Evolutionary conservation across 371 early-diverging fungal species (phyloP).

Genomic region (Neoconidiobolus thromboides): DNA sequence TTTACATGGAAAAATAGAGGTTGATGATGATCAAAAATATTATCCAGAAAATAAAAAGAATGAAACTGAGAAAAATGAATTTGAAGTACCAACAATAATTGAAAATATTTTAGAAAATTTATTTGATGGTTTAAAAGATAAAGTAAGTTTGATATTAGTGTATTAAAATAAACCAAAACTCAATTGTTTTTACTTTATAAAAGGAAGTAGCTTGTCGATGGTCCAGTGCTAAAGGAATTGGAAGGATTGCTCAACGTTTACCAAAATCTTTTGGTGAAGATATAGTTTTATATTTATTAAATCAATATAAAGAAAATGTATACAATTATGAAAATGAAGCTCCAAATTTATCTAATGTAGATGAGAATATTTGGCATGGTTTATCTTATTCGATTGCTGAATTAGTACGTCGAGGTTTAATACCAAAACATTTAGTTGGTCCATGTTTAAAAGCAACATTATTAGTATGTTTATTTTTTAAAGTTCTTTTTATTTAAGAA

Average conservation of each 20-base stretch:
- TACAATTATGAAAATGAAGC: slow-evolving; percentile 13
- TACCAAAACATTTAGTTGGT: slow-evolving; percentile 44
- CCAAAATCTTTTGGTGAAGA: slow-evolving; percentile 64
- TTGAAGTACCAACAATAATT: slow-evolving; percentile 8
- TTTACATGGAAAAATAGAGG: too few species aligned
- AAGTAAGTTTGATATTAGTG: slow-evolving; percentile 19
- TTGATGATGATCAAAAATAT: not conserved
- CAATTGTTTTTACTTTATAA: too few species aligned
- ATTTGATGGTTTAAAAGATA: slow-evolving; percentile 60
- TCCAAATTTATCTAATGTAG: slow-evolving; percentile 57
- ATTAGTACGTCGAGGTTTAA: slow-evolving; percentile 63
- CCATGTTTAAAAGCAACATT: slow-evolving; percentile 60
- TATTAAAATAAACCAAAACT: not conserved
- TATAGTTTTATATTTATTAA: slow-evolving; percentile 50
- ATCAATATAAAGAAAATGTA: slow-evolving; percentile 49
- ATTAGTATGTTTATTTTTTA: slow-evolving; percentile 12
- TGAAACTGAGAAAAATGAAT: slow-evolving; percentile 19
- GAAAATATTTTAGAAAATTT: slow-evolving; percentile 36
- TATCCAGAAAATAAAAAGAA: slow-evolving; percentile 5
- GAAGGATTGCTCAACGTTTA: slow-evolving; percentile 61
- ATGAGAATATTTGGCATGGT: slow-evolving; percentile 90
- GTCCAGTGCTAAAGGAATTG: slow-evolving; percentile 91
- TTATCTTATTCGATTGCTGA: slow-evolving; percentile 85
- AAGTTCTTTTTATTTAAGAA: slow-evolving; percentile 20
- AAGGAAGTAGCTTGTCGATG: slow-evolving; percentile 89